phyloP scores from a whole-genome alignment of 2,329 filamentous ascomycete species.

The Exophiala viscosa region DNA sequence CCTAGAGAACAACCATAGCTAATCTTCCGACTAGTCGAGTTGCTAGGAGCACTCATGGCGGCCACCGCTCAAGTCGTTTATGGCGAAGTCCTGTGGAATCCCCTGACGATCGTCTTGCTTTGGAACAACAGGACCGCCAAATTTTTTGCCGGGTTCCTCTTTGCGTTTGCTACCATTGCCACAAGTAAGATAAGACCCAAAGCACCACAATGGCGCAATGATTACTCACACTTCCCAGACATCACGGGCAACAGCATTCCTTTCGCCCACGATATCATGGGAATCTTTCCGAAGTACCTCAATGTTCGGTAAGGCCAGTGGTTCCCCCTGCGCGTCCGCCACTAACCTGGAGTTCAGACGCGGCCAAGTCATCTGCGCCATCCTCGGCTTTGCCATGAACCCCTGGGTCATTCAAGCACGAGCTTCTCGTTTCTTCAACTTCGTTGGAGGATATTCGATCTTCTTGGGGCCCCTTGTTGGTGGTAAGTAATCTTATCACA shows the following conservation, averaged over 20 bases:
- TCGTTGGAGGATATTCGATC: conserved; percentile 30
- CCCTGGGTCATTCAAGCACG: conserved; percentile 31
- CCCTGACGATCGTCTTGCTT: conserved; percentile 28
- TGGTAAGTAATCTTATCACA: conserved; percentile 42
- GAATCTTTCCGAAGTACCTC: conserved; percentile 20
- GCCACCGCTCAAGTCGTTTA: conserved; percentile 33
- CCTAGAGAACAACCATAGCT: neutral
- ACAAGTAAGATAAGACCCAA: conserved; percentile 1
- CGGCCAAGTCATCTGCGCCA: conserved; percentile 24
- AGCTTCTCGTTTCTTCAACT: conserved; percentile 29
- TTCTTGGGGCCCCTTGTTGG: conserved; percentile 48
- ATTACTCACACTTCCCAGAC: neutral
- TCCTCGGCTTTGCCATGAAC: conserved; percentile 25
- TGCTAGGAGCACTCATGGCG: conserved; percentile 31
- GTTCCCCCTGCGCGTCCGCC: neutral
- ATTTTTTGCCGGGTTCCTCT: conserved; percentile 32
- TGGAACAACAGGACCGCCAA: conserved; percentile 31
- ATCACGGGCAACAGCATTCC: conserved; percentile 23
- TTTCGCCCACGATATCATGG: conserved; percentile 24
- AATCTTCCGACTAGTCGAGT: neutral
- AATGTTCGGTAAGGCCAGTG: conserved; percentile 16
- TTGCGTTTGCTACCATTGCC: conserved; percentile 27
- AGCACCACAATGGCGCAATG: neutral
- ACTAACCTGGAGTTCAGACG: conserved; percentile 1
- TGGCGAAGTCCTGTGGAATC: conserved; percentile 33